These are phyloP conservation scores for Rubia occidens DNA, from an alignment of 305 asterid species.

Conservation along the genomic window DNA sequence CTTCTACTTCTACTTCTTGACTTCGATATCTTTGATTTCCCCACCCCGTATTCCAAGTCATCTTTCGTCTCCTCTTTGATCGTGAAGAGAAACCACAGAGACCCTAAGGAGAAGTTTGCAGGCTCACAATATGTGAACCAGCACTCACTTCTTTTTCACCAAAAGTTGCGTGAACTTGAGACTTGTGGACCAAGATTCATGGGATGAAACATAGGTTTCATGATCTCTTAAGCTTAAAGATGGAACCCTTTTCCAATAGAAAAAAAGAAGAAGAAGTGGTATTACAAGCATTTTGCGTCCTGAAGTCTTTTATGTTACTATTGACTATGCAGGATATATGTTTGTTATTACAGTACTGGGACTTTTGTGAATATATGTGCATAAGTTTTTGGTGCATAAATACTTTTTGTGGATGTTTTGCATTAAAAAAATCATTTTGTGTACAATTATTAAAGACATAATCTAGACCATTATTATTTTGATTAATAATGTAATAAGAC, in stretches of 20 bases:
- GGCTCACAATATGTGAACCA: constrained; percentile 24
- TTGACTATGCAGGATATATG: no score
- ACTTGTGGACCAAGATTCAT: constrained; percentile 23
- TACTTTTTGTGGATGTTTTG: no score
- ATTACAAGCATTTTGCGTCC: constrained; percentile 15
- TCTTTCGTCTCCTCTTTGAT: constrained; percentile 66
- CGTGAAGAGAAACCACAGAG: constrained; percentile 59
- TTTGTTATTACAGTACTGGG: no score
- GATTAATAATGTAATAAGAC: no score
- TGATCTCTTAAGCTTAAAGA: constrained; percentile 14
- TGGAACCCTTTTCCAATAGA: constrained; percentile 31
- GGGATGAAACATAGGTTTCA: constrained; percentile 28
- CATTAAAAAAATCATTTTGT: no score
- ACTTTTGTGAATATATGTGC: no score
- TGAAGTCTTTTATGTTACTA: no score
- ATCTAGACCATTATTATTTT: no score
- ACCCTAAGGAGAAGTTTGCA: constrained; percentile 23
- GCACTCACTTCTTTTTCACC: constrained; percentile 26
- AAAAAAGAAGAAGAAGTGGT: constrained; percentile 3
- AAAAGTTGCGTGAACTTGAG: constrained; percentile 30
- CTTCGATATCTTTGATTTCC: constrained; percentile 21
- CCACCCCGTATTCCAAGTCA: constrained; percentile 71
- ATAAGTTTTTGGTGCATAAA: no score
- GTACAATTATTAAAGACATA: no score
- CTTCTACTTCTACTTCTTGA: constrained; percentile 34